Evolutionary conservation across 441 rosid species (phyloP).

Genomic region (Jatropha multifida): DNA sequence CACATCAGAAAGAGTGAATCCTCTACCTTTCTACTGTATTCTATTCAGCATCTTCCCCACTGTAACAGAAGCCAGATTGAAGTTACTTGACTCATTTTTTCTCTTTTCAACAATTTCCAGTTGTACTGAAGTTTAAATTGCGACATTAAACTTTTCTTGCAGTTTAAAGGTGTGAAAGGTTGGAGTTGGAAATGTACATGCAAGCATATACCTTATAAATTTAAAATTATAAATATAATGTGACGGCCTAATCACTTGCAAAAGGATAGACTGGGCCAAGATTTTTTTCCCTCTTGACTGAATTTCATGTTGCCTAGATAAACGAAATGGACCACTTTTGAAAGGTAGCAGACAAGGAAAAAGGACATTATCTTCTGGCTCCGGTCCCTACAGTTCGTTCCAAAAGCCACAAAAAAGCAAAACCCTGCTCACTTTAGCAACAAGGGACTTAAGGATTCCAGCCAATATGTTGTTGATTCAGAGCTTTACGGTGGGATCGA

Average conservation of each 20-base stretch:
- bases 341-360: conserved; percentile 12
- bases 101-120: not conserved
- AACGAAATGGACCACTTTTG: not conserved
- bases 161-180: not conserved
- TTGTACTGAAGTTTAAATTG: conserved; percentile 1
- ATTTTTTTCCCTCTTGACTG: not conserved
- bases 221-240: not conserved
- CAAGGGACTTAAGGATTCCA: not conserved
- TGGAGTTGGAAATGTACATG: not conserved
- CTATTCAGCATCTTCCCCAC: not conserved
- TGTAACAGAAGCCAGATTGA: not conserved
- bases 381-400: conserved; percentile 6
- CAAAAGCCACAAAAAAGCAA: conserved; percentile 6
- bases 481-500: conserved; percentile 22
- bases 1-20: not conserved
- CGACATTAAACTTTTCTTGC: not conserved
- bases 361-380: not conserved
- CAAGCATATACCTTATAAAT: not conserved
- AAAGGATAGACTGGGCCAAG: conserved; percentile 15
- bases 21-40: not conserved
- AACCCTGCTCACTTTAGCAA: conserved; percentile 1
- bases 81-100: not conserved
- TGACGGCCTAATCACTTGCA: conserved; percentile 3
- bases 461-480: not conserved
- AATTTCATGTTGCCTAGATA: conserved; percentile 15